These are phyloP conservation scores for Pharnaceum exiguum DNA, from an alignment of 148 eudicot species.

Conservation along the genomic window DNA sequence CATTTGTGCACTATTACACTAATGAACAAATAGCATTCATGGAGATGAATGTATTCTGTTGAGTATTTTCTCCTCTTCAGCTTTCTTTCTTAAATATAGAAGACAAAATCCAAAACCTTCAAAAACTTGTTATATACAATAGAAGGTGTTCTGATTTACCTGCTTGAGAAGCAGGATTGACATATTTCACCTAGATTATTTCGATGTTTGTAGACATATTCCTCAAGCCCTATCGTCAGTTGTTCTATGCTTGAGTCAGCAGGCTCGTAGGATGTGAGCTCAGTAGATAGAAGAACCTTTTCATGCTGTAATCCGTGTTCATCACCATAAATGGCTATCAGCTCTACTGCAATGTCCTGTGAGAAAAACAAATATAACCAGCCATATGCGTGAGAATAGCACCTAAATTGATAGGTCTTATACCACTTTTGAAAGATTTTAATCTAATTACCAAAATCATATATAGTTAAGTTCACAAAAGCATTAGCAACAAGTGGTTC, in stretches of 20 bases:
- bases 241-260: constrained; percentile 37
- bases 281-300: constrained; percentile 36
- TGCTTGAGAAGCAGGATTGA: constrained; percentile 46
- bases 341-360: constrained; percentile 72
- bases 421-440: too few relatives aligned
- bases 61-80: not conserved
- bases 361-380: not conserved
- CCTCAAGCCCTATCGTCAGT: constrained; percentile 60
- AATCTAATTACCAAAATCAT: too few relatives aligned
- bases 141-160: constrained; percentile 34
- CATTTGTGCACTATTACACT: too few relatives aligned
- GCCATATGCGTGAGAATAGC: not conserved
- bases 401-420: not conserved
- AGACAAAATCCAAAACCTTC: not conserved
- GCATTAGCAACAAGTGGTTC: too few relatives aligned
- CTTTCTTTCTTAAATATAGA: not conserved
- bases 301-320: constrained; percentile 30
- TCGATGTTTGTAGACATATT: constrained; percentile 65
- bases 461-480: too few relatives aligned
- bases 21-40: not conserved
- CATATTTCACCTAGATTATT: constrained; percentile 38
- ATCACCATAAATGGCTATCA: constrained; percentile 42
- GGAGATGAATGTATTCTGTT: not conserved
- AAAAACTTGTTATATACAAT: not conserved
- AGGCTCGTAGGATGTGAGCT: constrained; percentile 26